These are phyloP conservation scores for Emericellopsis terricola DNA, from an alignment of 495 filamentous ascomycete species.

Conservation along the genomic window DNA sequence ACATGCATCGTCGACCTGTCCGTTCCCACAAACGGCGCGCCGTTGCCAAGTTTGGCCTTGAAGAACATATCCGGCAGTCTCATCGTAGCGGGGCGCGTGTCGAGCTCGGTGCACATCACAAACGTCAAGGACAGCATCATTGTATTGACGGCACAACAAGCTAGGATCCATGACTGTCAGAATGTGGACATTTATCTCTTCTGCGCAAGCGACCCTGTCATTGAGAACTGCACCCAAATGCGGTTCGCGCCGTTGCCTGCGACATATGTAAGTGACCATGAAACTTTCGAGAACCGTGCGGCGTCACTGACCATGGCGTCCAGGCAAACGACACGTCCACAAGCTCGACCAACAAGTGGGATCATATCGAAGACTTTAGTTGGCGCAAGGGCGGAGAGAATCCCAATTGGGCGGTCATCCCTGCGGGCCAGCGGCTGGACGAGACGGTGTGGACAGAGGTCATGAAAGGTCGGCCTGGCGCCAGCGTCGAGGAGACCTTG, in stretches of 20 bases:
- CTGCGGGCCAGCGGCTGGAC: constrained; percentile 36
- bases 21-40: constrained; percentile 38
- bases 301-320: background rate
- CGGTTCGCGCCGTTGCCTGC: constrained; percentile 60
- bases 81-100: constrained; percentile 57
- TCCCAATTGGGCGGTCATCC: constrained; percentile 71
- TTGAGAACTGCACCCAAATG: constrained; percentile 70
- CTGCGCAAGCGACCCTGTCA: constrained; percentile 71
- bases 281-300: background rate
- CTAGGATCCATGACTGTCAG: constrained; percentile 75
- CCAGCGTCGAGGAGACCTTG: constrained; percentile 50
- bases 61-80: constrained; percentile 51
- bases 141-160: constrained; percentile 60
- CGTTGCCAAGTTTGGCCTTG: constrained; percentile 58
- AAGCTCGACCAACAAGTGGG: constrained; percentile 46
- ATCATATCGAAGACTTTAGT: constrained; percentile 90
- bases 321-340: constrained; percentile 16
- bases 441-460: constrained; percentile 53
- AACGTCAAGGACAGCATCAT: constrained; percentile 53
- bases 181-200: constrained; percentile 69
- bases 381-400: constrained; percentile 79
- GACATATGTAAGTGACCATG: constrained; percentile 37
- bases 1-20: constrained; percentile 69
- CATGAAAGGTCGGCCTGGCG: constrained; percentile 43
- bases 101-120: constrained; percentile 70